Conservation (phyloP, 768 basidiomycete species). For the Tricholoma terreum region DNA sequence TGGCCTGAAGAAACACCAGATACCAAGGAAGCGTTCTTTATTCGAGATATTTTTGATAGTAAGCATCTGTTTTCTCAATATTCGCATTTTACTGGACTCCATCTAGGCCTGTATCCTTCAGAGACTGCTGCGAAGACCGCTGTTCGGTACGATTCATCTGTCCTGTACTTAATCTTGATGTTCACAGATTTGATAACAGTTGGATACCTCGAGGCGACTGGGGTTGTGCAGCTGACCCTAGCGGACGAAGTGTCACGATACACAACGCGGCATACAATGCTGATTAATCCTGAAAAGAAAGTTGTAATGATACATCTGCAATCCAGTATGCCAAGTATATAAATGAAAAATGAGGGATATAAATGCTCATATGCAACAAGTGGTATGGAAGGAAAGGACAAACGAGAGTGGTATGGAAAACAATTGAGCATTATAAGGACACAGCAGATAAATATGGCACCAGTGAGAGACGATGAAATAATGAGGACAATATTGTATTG, state of each 20-base stretch:
- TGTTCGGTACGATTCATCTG: slow-evolving; percentile 60
- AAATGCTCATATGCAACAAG: slow-evolving; percentile 15
- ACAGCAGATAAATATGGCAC: slow-evolving; percentile 11
- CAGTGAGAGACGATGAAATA: slow-evolving; percentile 16
- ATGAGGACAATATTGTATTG: slow-evolving; percentile 17
- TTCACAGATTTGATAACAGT: slow-evolving; percentile 34
- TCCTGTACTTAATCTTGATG: slow-evolving; percentile 2
- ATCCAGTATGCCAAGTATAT: slow-evolving; percentile 27
- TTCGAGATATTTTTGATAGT: slow-evolving; percentile 91
- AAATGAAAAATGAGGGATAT: slow-evolving; percentile 17
- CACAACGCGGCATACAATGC: slow-evolving; percentile 86
- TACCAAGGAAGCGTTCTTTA: slow-evolving; percentile 95
- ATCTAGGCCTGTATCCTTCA: slow-evolving; percentile 75
- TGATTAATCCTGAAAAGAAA: slow-evolving; percentile 21
- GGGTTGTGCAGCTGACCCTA: slow-evolving; percentile 94
- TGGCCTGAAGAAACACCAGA: slow-evolving; percentile 83
- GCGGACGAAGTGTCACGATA: slow-evolving; percentile 92
- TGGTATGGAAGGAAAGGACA: slow-evolving; percentile 15
- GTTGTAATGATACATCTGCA: slow-evolving; percentile 17
- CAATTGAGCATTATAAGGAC: slow-evolving; percentile 13
- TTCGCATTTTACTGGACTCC: slow-evolving; percentile 9
- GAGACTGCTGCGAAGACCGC: slow-evolving; percentile 87
- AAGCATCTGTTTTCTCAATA: slow-evolving; percentile 15
- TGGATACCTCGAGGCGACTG: slow-evolving; percentile 97
- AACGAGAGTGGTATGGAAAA: slow-evolving; percentile 17